Evolutionary conservation across 257 asterid genomes (phyloP), one percentile per base, ranked within the genome.

Genomic region (Oldenlandia corymbosa): DNA sequence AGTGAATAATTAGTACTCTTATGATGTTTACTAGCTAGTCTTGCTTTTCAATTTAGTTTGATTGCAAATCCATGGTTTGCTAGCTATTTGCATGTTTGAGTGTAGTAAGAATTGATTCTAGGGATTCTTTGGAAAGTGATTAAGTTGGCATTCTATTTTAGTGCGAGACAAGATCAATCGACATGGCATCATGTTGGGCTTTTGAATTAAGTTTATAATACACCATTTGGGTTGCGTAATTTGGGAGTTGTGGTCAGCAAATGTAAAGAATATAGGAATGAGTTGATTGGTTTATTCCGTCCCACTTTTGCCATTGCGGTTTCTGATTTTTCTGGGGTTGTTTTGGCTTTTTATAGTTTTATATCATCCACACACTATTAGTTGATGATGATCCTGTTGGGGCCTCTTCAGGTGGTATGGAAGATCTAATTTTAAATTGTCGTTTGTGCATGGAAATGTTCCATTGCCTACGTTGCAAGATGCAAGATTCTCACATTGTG

Each of bases 221-320:
- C 47, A 42, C 47, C 47, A 42, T 18, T 1, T 0, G 14, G 5
- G 18, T 11, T 13, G 1, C 43, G 4, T 34, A 34, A 6, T 37
- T 42, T 42, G 1, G 60, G 13, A 17, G 21, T 28, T 64, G 60
- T 58, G 76, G 68, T 13, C 41, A 31, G 76, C 51, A 51, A 58
- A 34, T 34, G 39, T 34, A 34, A 9, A 34, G 4, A 34, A 34
- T 10, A 50, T 47, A 37, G 64, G 76, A 71, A 71, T 71, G 67
- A 28, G 26, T 71, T 59, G 68, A 52, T 12, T 21, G 60, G 64
- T 39, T 59, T 59, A 59, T 59, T 36, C 65, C 58, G 9, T 3
- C n/a, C 31, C 23, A 55, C 36, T 62, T 45, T 64, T 62, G 5
- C 26, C 43, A 34, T 20, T 30, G 8, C 11, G 39, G 46, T 30